A percentile compares a stretch with the other conserved stretches of the same genome.
These are phyloP conservation scores for Ilex paraguariensis DNA, from an alignment of 305 asterid genomes.

Conservation along the genomic window DNA sequence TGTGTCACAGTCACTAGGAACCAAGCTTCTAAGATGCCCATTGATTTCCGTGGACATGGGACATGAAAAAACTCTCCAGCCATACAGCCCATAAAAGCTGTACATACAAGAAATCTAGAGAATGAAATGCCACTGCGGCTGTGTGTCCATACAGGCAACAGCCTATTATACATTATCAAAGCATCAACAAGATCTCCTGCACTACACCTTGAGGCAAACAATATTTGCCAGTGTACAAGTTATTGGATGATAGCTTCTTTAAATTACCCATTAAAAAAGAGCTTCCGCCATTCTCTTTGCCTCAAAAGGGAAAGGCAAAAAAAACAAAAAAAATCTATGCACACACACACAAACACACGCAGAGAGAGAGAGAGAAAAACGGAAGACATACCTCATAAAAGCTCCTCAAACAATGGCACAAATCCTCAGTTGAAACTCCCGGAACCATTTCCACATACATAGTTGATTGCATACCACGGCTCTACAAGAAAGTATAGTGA, in stretches of 20 bases:
- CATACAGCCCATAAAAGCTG: neutral
- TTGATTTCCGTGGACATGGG: too few relatives aligned
- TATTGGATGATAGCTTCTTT: too few relatives aligned
- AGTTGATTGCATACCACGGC: conserved; percentile 99
- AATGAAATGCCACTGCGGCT: neutral
- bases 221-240: neutral
- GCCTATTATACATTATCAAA: neutral
- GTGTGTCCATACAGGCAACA: neutral
- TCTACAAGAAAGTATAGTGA: conserved; percentile 25
- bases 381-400: conserved; percentile 58
- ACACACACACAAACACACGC: neutral
- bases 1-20: neutral
- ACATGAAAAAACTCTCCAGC: too few relatives aligned
- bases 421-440: conserved; percentile 67
- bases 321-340: too few relatives aligned
- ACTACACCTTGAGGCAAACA: neutral
- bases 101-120: neutral
- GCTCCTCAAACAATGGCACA: conserved; percentile 46
- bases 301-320: too few relatives aligned
- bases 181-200: neutral
- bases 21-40: neutral
- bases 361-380: neutral
- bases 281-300: too few relatives aligned
- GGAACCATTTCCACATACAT: conserved; percentile 82
- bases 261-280: too few relatives aligned